Percentiles rank a stretch among this genome's conserved stretches.
Conservation (phyloP, 1,284 basidiomycete species). For the Puccinia coronata region DNA sequence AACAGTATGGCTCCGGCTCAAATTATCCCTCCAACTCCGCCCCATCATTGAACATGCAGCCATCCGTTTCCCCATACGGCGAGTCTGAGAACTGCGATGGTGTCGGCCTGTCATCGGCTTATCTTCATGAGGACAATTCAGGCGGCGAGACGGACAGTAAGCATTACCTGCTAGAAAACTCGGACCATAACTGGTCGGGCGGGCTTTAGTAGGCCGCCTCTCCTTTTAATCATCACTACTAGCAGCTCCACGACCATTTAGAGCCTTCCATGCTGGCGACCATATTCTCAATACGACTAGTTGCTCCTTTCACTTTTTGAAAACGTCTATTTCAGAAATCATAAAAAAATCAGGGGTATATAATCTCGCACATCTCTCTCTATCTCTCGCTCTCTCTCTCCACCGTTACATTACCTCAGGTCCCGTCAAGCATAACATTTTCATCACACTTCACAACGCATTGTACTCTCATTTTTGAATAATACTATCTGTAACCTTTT, state of each 20-base stretch:
- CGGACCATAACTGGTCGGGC: background rate
- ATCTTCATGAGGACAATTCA: background rate
- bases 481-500: constrained; percentile 16
- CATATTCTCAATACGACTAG: background rate
- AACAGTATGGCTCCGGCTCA: background rate
- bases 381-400: too few species aligned
- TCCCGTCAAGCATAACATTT: too few species aligned
- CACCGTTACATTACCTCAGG: background rate
- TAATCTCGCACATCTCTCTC: too few species aligned
- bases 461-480: background rate
- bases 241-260: background rate
- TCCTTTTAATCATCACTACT: background rate
- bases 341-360: background rate
- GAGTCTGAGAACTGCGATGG: constrained; percentile 12
- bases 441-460: background rate
- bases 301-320: background rate
- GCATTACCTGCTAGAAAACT: background rate
- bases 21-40: background rate
- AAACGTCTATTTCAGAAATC: background rate
- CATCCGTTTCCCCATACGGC: constrained; percentile 8
- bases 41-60: constrained; percentile 7
- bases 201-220: background rate
- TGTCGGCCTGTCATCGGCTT: background rate
- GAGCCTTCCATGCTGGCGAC: too few species aligned
- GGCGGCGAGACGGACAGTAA: background rate